Conservation (phyloP, 176 grass and related monocot species). For the Pharus latifolius region DNA sequence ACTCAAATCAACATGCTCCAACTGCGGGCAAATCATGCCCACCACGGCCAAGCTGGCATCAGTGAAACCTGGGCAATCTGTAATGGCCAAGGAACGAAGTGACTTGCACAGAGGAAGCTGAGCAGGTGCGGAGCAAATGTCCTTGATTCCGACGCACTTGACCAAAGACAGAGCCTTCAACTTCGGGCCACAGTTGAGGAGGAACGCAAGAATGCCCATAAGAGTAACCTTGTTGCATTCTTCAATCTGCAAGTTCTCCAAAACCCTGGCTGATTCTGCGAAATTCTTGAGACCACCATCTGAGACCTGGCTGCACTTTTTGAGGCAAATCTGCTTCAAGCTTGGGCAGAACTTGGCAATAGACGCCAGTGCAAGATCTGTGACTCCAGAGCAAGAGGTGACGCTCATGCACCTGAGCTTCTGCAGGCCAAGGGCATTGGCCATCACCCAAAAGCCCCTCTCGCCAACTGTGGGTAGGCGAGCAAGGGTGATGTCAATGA, state of each 20-base stretch:
- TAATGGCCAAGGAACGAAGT: constrained; percentile 61
- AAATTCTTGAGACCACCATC: constrained; percentile 65
- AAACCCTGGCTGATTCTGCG: constrained; percentile 33
- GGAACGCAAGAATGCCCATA: constrained; percentile 54
- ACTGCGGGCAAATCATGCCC: constrained; percentile 72
- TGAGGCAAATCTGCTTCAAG: constrained; percentile 65
- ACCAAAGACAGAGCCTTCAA: constrained; percentile 67
- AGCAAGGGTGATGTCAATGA: constrained; percentile 54
- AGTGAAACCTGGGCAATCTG: constrained; percentile 67
- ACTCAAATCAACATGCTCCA: constrained; percentile 78
- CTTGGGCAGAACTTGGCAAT: constrained; percentile 66
- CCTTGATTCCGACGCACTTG: constrained; percentile 83
- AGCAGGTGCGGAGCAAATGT: constrained; percentile 43
- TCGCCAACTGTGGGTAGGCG: constrained; percentile 57
- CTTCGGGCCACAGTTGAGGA: constrained; percentile 60
- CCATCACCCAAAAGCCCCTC: constrained; percentile 98
- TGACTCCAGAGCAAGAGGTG: constrained; percentile 61
- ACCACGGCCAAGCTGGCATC: constrained; percentile 68
- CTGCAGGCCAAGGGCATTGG: constrained; percentile 73
- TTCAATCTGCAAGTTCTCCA: constrained; percentile 67
- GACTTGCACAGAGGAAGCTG: constrained; percentile 64
- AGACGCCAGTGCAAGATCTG: constrained; percentile 55
- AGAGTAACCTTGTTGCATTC: constrained; percentile 75
- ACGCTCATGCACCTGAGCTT: constrained; percentile 59
- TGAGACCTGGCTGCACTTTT: constrained; percentile 58